phyloP scores from a whole-genome alignment of 148 eudicot genomes.

The Fagopyrum esculentum region DNA sequence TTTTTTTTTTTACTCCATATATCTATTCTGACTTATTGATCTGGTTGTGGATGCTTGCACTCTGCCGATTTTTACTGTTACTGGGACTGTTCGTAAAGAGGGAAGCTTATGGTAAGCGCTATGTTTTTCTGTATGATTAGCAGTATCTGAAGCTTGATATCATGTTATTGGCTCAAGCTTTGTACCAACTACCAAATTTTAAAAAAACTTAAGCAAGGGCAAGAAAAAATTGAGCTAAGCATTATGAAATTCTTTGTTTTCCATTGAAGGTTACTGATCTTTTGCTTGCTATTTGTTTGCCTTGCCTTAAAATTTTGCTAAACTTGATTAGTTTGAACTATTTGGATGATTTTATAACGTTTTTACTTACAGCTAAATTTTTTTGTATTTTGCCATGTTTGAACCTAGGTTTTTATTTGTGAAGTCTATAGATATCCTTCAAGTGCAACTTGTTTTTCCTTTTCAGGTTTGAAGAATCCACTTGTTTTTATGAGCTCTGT shows the following conservation, averaged over 20 bases:
- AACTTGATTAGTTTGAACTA: background rate
- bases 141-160: background rate
- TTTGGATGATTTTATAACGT: background rate
- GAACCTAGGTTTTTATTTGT: background rate
- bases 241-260: background rate
- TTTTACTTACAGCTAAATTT: background rate
- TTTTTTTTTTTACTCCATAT: background rate
- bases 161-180: background rate
- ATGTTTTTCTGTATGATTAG: background rate
- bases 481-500: constrained; percentile 91
- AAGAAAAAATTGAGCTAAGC: background rate
- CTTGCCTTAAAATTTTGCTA: background rate
- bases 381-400: background rate
- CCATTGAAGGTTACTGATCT: background rate
- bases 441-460: background rate
- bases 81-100: constrained; percentile 43
- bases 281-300: background rate
- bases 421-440: background rate
- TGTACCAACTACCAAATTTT: background rate
- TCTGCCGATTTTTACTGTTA: constrained; percentile 24
- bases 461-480: constrained; percentile 86
- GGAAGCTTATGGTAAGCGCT: constrained; percentile 82
- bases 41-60: constrained; percentile 11
- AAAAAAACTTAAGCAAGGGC: background rate
- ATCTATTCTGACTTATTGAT: constrained; percentile 13